These are phyloP conservation scores for Vitis labrusca DNA, from an alignment of 164 flowering plant species.

Conservation along the genomic window DNA sequence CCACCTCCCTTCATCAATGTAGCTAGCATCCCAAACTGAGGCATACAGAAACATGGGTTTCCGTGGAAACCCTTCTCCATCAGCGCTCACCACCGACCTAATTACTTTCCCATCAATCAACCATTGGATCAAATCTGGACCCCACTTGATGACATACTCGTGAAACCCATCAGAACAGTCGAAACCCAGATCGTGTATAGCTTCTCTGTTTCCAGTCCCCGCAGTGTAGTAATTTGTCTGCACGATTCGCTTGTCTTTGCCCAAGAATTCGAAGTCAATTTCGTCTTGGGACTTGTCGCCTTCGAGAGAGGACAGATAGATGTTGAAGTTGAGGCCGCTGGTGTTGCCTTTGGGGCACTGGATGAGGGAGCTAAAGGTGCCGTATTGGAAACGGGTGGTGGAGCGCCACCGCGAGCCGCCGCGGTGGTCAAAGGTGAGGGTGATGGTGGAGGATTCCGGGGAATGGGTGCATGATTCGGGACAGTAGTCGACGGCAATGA, in stretches of 20 bases:
- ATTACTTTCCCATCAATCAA: conserved; percentile 45
- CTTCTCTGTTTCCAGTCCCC: conserved; percentile 44
- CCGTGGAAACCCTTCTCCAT: conserved; percentile 39
- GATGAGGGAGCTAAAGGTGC: conserved; percentile 47
- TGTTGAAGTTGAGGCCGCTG: conserved; percentile 64
- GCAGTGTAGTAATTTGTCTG: conserved; percentile 48
- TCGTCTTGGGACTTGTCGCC: conserved; percentile 55
- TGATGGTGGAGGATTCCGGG: conserved; percentile 34
- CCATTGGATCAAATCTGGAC: conserved; percentile 44
- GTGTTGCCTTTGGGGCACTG: conserved; percentile 58
- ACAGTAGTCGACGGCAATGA: conserved; percentile 51
- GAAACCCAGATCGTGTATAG: conserved; percentile 49
- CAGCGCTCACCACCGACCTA: conserved; percentile 40
- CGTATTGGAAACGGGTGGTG: conserved; percentile 36
- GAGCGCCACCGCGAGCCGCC: conserved; percentile 66
- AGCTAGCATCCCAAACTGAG: conserved; percentile 64
- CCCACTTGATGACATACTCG: conserved; percentile 52
- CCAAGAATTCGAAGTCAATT: conserved; percentile 65
- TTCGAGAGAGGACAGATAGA: conserved; percentile 60
- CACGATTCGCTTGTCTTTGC: conserved; percentile 45
- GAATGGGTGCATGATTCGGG: conserved; percentile 51
- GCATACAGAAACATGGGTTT: conserved; percentile 60
- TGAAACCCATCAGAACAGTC: conserved; percentile 54
- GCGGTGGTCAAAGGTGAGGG: conserved; percentile 42
- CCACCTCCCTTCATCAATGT: conserved; percentile 54